Evolutionary conservation across 192 early-diverging fungal species (phyloP).

Genomic region (Coemansia sp.): DNA sequence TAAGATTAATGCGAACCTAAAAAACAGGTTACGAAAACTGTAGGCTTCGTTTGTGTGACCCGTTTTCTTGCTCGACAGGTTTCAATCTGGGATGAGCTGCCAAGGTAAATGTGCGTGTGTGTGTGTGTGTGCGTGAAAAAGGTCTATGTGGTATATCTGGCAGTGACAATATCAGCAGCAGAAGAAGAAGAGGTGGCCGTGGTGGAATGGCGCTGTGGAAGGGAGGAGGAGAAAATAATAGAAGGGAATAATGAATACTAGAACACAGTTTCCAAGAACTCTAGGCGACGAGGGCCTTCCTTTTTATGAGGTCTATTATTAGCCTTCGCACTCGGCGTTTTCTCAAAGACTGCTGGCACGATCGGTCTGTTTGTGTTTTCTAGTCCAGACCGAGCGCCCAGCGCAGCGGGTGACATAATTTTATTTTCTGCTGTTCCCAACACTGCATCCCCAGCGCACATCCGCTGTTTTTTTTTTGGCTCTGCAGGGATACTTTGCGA

Average conservation of each 20-base stretch:
- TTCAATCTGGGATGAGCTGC: neutral
- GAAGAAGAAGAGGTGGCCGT: neutral
- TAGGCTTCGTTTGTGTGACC: neutral
- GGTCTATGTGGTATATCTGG: neutral
- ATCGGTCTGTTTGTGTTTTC: slow-evolving; percentile 8
- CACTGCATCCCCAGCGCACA: slow-evolving; percentile 13
- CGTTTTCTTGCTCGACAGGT: neutral
- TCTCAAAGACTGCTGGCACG: slow-evolving; percentile 3
- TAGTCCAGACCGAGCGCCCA: neutral
- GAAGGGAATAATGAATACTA: neutral
- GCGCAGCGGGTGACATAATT: slow-evolving; percentile 35
- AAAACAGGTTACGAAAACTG: neutral
- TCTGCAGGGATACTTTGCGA: slow-evolving; percentile 1
- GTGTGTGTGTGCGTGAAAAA: neutral
- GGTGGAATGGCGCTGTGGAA: neutral
- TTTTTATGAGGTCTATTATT: slow-evolving; percentile 3
- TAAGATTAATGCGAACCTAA: neutral
- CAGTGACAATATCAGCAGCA: neutral
- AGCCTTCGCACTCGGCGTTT: neutral
- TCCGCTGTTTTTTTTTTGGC: slow-evolving; percentile 6
- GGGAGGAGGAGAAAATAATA: neutral
- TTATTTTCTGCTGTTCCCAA: slow-evolving; percentile 1
- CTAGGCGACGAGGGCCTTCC: neutral
- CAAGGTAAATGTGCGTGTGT: neutral
- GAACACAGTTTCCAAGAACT: slow-evolving; percentile 4